A percentile compares a stretch with the other conserved stretches of the same genome.
Conservation (phyloP, 331 rosid genomes). For the Dryas integrifolia region DNA sequence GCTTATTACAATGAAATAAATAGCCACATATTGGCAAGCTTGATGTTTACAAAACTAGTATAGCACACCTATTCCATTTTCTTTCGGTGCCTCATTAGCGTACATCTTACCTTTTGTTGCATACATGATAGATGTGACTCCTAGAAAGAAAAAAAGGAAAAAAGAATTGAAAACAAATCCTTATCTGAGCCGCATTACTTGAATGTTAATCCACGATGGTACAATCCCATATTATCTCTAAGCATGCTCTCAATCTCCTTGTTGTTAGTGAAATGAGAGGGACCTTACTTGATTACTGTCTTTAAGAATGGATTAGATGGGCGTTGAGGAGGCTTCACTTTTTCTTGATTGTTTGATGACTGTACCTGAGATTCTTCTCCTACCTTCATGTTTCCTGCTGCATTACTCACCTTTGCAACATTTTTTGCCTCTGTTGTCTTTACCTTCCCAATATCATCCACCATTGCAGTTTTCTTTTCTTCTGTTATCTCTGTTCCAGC, state of each 20-base stretch:
- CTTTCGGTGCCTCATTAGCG: neutral
- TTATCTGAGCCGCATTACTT: neutral
- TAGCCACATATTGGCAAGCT: neutral
- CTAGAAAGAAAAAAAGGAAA: neutral
- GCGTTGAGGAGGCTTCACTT: slow-evolving; percentile 40
- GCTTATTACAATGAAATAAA: too few species aligned
- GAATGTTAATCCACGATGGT: slow-evolving; percentile 3
- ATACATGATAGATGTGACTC: neutral
- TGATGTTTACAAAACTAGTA: neutral
- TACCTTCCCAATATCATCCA: slow-evolving; percentile 33
- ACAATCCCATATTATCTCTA: neutral
- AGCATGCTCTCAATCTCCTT: slow-evolving; percentile 16
- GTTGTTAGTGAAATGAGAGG: slow-evolving; percentile 1
- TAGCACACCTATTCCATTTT: neutral
- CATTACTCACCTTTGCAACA: slow-evolving; percentile 17
- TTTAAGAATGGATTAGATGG: slow-evolving; percentile 80
- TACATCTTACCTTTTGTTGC: neutral
- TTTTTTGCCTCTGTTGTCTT: slow-evolving; percentile 29
- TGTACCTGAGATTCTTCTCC: slow-evolving; percentile 30
- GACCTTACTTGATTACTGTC: slow-evolving; percentile 59
- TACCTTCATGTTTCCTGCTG: slow-evolving; percentile 33
- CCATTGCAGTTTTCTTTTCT: slow-evolving; percentile 25
- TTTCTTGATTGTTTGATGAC: slow-evolving; percentile 37
- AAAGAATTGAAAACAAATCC: neutral
- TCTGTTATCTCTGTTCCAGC: slow-evolving; percentile 35